Conservation (phyloP, 352 stramenopile genomes). For the Pythium aphanidermatum region DNA sequence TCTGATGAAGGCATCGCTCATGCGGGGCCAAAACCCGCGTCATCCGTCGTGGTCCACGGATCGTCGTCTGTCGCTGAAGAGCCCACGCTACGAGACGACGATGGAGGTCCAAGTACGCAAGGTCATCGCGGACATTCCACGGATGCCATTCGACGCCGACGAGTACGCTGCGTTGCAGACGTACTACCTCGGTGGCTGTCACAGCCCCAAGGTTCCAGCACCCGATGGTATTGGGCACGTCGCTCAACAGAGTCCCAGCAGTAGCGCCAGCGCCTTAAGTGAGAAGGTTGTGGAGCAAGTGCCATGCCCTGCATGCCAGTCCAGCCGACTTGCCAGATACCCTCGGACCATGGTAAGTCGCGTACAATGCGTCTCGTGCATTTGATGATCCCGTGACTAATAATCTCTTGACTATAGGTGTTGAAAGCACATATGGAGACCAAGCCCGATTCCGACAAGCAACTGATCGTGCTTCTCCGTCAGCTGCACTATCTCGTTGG, state of each 20-base stretch:
- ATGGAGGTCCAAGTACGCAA: conserved; percentile 71
- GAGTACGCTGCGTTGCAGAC: conserved; percentile 51
- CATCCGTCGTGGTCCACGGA: conserved; percentile 25
- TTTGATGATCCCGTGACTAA: background rate
- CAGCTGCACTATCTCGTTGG: conserved; percentile 71
- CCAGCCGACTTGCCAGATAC: conserved; percentile 52
- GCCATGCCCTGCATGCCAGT: conserved; percentile 14
- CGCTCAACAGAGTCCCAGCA: conserved; percentile 4
- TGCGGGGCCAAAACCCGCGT: conserved; percentile 8
- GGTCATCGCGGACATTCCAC: conserved; percentile 53
- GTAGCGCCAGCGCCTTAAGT: background rate
- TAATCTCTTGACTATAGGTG: conserved; percentile 22
- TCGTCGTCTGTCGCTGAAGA: conserved; percentile 56
- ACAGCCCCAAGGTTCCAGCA: conserved; percentile 22
- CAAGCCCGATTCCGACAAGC: conserved; percentile 20
- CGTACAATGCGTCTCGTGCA: background rate
- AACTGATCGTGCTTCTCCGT: conserved; percentile 48
- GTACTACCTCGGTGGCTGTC: conserved; percentile 56
- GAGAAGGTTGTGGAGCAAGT: conserved; percentile 9
- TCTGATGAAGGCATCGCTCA: background rate
- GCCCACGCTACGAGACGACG: conserved; percentile 59
- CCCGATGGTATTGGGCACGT: background rate
- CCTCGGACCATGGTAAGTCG: conserved; percentile 47
- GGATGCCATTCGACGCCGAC: conserved; percentile 59
- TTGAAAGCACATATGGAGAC: conserved; percentile 40